Evolutionary conservation across 1,139 yeast species (phyloP), one percentile per base, ranked within the genome.

Genomic region (Magnusiomyces tetraspermus): DNA sequence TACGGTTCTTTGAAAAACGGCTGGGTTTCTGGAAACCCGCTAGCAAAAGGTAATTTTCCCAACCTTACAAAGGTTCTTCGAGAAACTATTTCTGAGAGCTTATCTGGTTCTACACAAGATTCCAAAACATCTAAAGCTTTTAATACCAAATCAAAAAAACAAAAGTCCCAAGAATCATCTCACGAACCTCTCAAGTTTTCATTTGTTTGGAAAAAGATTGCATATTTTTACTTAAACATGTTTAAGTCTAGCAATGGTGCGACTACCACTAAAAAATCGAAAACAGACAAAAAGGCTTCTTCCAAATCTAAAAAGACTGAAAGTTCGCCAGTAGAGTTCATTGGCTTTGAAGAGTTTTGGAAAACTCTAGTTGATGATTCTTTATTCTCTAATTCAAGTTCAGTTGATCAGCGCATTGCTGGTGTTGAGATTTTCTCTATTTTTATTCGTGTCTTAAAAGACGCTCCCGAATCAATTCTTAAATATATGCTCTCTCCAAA

Each of bases 361-460:
- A 78, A 80, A 60, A 75, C 76, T 2, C 82, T 82, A 8, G 78
- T 90, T 11, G 97, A 90, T 63, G 94, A 88, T 61, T 76, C 84
- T 1, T 78, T 86, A 56, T 90, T 92, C 62, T 73, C 88, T 3
- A 80, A 78, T 33, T 80, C 84, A 58, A 76, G 96, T 0, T 86
- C 96, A 0, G 80, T 83, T 46, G 97, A 90, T 67, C 76, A 96
- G 57, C 92, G 90, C 64, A 86, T 77, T 66, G 79, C 88, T 79
- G 98, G 97, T 0, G 80, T 90, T 61, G 85, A 85, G 60, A 76
- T 90, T 4, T 80, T 90, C 59, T 72, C 69, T 40, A 72, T 76
- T 50, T 66, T 83, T 52, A 51, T 67, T 11, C 57, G 68, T 1
- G 57, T 71, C 2, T 65, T 75, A 0, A 23, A 36, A 23, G n/a